Evolutionary conservation across 371 early-diverging fungal species (phyloP).

Genomic region (Syncephalastrum monosporum): DNA sequence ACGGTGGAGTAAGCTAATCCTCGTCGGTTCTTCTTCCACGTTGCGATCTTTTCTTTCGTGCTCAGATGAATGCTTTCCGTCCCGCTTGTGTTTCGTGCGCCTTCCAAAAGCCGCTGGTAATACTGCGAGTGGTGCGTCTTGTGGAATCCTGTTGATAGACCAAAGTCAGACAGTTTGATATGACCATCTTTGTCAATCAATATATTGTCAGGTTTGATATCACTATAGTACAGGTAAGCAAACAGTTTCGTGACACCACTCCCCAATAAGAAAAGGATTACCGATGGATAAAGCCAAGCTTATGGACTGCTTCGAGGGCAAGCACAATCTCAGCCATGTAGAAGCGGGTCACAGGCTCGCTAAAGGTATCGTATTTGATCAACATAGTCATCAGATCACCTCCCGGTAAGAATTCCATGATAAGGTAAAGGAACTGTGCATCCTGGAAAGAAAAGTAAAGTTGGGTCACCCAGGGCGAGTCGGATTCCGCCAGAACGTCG

Average conservation of each 20-base stretch:
- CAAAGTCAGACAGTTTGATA: conserved; percentile 95
- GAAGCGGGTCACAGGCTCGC: conserved; percentile 95
- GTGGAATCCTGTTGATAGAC: conserved; percentile 98
- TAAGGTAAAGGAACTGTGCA: conserved; percentile 88
- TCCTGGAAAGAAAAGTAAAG: conserved; percentile 96
- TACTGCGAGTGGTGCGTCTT: conserved; percentile 97
- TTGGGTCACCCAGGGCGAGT: conserved; percentile 98
- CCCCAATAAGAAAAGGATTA: conserved; percentile 43
- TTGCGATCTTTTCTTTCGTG: conserved; percentile 82
- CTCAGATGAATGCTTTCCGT: conserved; percentile 78
- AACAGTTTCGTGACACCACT: conserved; percentile 14
- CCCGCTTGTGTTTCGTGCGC: conserved; percentile 51
- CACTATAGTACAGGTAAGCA: conserved; percentile 45
- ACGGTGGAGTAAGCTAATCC: conserved; percentile 91
- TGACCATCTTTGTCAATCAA: conserved; percentile 84
- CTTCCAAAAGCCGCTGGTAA: conserved; percentile 75
- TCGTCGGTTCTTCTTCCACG: conserved; percentile 96
- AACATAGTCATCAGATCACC: conserved; percentile 99
- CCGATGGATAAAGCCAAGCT: conserved; percentile 97
- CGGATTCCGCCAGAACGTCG: conserved; percentile 95
- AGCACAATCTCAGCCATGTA: conserved; percentile 97
- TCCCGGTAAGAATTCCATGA: conserved; percentile 98
- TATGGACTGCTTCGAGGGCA: conserved; percentile 95
- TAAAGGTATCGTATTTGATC: conserved; percentile 94
- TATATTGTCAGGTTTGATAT: conserved; percentile 90